A percentile compares a stretch with the other conserved stretches of the same genome.
Evolutionary conservation across 1,284 basidiomycete genomes (phyloP).

Genomic region (Puccinia hordei): DNA sequence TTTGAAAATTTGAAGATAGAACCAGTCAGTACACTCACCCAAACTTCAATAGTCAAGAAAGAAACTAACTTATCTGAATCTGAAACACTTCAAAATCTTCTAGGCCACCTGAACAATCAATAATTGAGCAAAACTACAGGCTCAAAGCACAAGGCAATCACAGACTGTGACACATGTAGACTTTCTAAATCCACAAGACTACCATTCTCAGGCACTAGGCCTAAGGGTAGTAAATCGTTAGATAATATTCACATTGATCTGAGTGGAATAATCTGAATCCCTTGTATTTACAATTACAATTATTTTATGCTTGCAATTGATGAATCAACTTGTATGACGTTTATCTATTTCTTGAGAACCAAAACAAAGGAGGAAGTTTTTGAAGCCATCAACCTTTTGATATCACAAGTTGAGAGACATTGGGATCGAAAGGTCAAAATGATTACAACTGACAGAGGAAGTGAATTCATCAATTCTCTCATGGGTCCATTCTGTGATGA

Average conservation of each 20-base stretch:
- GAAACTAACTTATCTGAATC: not conserved
- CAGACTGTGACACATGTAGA: not conserved
- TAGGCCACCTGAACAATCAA: not conserved
- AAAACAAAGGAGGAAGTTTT: no score
- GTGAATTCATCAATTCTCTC: no score
- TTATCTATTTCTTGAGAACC: no score
- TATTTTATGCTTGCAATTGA: no score
- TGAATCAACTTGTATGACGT: no score
- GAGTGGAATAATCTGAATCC: not conserved
- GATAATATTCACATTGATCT: slow-evolving; percentile 10
- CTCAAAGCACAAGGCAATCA: not conserved
- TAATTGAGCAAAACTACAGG: not conserved
- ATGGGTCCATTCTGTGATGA: no score
- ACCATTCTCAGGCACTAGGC: not conserved
- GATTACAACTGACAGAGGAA: no score
- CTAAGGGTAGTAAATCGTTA: not conserved
- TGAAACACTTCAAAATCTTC: not conserved
- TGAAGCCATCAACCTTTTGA: no score
- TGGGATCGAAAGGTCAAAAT: no score
- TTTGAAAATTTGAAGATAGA: not conserved
- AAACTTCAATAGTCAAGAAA: not conserved
- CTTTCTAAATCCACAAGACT: not conserved
- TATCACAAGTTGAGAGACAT: no score
- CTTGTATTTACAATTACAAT: no score
- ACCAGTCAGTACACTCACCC: not conserved